Base-by-base conservation (phyloP, 2,329 filamentous ascomycete species). In the Fusarium transvaalense region DNA sequence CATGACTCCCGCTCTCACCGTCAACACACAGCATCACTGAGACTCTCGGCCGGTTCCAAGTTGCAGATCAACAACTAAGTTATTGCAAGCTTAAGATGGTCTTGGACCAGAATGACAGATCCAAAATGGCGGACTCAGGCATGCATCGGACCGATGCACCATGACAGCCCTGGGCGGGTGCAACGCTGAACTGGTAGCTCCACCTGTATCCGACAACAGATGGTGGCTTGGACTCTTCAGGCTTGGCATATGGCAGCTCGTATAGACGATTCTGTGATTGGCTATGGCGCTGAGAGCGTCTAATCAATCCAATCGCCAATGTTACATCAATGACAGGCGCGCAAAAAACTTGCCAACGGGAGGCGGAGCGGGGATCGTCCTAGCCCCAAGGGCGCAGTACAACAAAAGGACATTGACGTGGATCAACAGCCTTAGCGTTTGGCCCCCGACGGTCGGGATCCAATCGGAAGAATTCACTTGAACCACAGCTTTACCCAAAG, bases 341-440 rank as follows among this genome's bases (percentile, higher is more conserved):
- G 72, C 62, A 61, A 51, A 21, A 25, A n/a, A 53, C 47, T 58
- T 47, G 54, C 48, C 58, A 67, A 50, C 69, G 31, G 43, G 54
- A 45, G 43, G 48, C 35, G 34, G 38, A 64, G 63, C 47, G 55
- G 52, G 48, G 62, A 61, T 70, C 58, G 35, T 64, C 66, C 37
- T 64, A 23, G 53, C 31, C 54, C 34, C 58, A 64, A 69, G 48
- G 67, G 67, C 67, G 67, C 68, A 68, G 67, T 59, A 37, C 53
- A 58, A 76, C 74, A 75, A 76, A 75, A 76, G 71, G 71, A 71
- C 73, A 75, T 76, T 75, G 73, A 68, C 71, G 68, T 72, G 70
- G 72, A 75, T 75, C 70, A 72, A 62, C 64, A 72, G 66, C 68
- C 73, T 68, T 76, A 72, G 73, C 64, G 67, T 61, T 59, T 66